Conservation (phyloP, 2,329 filamentous ascomycete species). For the Tolypocladium pustulatum region DNA sequence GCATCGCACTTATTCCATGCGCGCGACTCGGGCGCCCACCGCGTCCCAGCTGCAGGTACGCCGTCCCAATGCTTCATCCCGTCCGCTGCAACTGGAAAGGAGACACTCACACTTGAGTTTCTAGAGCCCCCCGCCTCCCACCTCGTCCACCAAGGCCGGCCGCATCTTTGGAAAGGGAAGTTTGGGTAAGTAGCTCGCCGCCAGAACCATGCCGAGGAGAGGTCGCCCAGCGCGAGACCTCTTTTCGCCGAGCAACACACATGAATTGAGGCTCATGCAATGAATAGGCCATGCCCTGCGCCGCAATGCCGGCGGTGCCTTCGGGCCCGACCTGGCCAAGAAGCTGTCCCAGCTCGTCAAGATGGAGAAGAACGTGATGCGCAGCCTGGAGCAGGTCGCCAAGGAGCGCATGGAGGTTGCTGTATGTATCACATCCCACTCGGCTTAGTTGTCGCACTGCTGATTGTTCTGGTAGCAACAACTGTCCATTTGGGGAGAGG, state of each 20-base stretch:
- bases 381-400: conserved; percentile 89
- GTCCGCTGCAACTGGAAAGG: not conserved
- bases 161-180: conserved; percentile 81
- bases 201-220: not conserved
- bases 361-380: conserved; percentile 99
- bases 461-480: conserved; percentile 60
- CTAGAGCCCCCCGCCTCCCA: conserved; percentile 85
- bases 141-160: conserved; percentile 82
- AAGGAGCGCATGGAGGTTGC: conserved; percentile 98
- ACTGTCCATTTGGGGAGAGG: conserved; percentile 96
- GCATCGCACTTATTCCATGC: conserved; percentile 99
- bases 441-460: not conserved
- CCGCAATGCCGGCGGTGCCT: conserved; percentile 64
- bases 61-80: not conserved
- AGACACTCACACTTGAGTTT: not conserved
- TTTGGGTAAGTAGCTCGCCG: conserved; percentile 57
- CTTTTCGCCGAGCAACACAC: not conserved
- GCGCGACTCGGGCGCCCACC: conserved; percentile 90
- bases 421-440: conserved; percentile 43
- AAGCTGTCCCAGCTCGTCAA: conserved; percentile 97
- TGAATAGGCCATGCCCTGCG: conserved; percentile 55
- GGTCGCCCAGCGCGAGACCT: not conserved
- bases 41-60: conserved; percentile 62
- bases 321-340: conserved; percentile 82
- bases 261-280: not conserved